Percentiles rank a stretch among this genome's conserved stretches.
phyloP scores from a whole-genome alignment of 257 asterid species.

The Solanum sparsipilum region DNA sequence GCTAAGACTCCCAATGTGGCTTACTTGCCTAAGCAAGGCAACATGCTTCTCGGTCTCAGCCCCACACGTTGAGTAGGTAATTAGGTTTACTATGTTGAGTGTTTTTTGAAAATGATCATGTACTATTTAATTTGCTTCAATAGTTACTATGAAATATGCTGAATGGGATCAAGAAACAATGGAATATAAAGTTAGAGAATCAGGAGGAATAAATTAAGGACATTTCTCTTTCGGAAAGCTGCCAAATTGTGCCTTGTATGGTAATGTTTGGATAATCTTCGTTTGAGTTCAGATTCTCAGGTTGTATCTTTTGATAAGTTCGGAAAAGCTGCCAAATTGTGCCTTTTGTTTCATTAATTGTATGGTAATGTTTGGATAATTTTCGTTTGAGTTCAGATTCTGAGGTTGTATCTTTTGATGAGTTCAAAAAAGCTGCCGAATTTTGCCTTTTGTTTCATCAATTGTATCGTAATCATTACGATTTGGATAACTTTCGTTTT shows the following conservation, averaged over 20 bases:
- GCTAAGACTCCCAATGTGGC: slow-evolving; percentile 27
- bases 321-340: neutral
- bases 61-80: slow-evolving; percentile 15
- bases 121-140: neutral
- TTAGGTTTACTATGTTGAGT: neutral
- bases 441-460: neutral
- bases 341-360: neutral
- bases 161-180: neutral
- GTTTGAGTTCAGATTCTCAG: neutral
- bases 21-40: slow-evolving; percentile 29
- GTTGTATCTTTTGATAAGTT: neutral
- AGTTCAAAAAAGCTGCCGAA: neutral
- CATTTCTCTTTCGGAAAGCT: neutral
- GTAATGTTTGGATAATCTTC: neutral
- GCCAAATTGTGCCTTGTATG: neutral
- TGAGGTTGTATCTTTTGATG: neutral
- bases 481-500: neutral
- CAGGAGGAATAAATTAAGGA: neutral
- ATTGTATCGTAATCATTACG: neutral
- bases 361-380: neutral
- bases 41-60: slow-evolving; percentile 30
- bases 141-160: neutral
- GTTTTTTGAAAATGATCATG: neutral
- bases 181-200: neutral
- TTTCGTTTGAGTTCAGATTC: neutral